Base-by-base conservation (phyloP, 2,329 filamentous ascomycete species). In the Calonectria naviculata region DNA sequence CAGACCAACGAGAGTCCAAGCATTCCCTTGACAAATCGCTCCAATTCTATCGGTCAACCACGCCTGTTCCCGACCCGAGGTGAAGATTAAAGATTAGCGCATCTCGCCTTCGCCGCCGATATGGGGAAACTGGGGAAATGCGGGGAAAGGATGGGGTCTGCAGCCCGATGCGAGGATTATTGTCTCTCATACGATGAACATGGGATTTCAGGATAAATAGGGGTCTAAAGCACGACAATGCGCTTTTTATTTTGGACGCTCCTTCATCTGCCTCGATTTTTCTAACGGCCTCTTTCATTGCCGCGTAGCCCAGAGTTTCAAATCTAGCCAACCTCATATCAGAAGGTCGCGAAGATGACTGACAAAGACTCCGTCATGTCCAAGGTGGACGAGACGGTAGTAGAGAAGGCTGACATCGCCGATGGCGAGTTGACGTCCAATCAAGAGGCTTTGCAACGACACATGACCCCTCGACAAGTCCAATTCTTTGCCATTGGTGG, bases 401-500 rank as follows among this genome's bases (percentile, higher is more conserved):
- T 12, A 9, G 29, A 54, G 19, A 34, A 54, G 9, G 2, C 28
- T 9, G 49, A 54, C 2, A 54, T 54, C 28, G 21, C 28, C 17
- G n/a, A 49, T 52, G 28, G 47, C 7, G 47, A 52, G 28, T 6
- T 52, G 10, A n/a, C 15, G 9, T 52, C 28, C n/a, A 52, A 31
- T 19, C 24, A 52, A 19, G 28, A 52, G 17, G 47, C 47, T n/a
- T 17, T 52, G 12, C 47, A 52, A 31, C 13, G 46, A 17, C 46
- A 49, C 28, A 26, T 49, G 26, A 29, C 46, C 13, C 46, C 46
- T 49, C 68, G 62, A 26, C 63, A 70, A 28, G 65, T 66, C 17
- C 68, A 70, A 49, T 63, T 70, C 26, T 66, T 70, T 36, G 68
- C 68, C 15, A 54, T 52, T 13, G 63, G 68, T 13, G 68, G 68